A percentile compares a stretch with the other conserved stretches of the same genome.
phyloP scores from a whole-genome alignment of 768 basidiomycete genomes.

The Mycena pura region DNA sequence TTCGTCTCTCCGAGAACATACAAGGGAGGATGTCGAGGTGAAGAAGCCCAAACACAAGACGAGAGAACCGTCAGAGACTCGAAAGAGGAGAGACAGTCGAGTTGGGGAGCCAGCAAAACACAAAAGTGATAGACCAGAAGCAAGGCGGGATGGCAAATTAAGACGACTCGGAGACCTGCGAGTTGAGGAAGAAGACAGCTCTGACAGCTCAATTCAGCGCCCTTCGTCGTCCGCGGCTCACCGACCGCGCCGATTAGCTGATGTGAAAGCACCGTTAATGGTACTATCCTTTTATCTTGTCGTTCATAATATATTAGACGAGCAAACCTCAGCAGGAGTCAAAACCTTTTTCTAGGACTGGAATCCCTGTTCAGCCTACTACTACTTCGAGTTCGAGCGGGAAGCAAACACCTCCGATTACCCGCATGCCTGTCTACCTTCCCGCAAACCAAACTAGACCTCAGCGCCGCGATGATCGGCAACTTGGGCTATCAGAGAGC shows the following conservation, averaged over 20 bases:
- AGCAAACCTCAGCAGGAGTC: constrained; percentile 4
- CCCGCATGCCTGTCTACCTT: constrained; percentile 27
- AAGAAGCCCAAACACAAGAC: constrained; percentile 18
- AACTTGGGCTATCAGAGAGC: constrained; percentile 21
- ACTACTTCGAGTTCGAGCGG: constrained; percentile 25
- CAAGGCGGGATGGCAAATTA: constrained; percentile 9
- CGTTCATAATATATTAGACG: constrained; percentile 11
- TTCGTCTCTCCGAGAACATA: constrained; percentile 16
- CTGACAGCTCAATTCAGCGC: constrained; percentile 17
- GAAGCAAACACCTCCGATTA: constrained; percentile 23
- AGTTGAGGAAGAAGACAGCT: constrained; percentile 21
- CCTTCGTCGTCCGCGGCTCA: constrained; percentile 4
- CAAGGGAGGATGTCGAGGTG: background rate
- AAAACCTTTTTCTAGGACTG: background rate
- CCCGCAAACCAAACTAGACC: constrained; percentile 14
- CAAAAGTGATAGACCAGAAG: constrained; percentile 15
- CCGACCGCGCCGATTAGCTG: background rate
- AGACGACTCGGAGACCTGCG: background rate
- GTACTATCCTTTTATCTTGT: background rate
- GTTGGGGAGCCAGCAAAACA: constrained; percentile 4
- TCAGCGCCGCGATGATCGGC: constrained; percentile 13
- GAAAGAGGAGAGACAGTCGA: constrained; percentile 14
- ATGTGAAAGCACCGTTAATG: constrained; percentile 7
- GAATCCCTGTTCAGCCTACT: constrained; percentile 13
- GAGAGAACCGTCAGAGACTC: constrained; percentile 14